Evolutionary conservation across 495 filamentous ascomycete species (phyloP).

Genomic region (Penicillium robsamsonii): DNA sequence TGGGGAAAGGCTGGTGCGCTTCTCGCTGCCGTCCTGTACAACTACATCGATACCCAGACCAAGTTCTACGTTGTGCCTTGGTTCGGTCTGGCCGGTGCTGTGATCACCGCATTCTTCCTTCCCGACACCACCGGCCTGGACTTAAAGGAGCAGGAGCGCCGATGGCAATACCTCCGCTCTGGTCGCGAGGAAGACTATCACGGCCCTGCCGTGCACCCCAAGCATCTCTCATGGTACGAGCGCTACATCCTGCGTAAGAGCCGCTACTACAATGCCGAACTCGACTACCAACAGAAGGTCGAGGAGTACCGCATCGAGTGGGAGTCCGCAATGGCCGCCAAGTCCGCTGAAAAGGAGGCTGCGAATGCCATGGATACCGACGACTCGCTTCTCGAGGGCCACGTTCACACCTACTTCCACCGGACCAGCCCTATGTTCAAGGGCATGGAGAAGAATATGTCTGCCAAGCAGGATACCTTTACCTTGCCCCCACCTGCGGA

Average conservation of each 20-base stretch:
- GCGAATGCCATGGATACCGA: constrained; percentile 37
- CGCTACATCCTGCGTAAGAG: constrained; percentile 60
- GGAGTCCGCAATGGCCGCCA: constrained; percentile 53
- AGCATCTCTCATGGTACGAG: constrained; percentile 83
- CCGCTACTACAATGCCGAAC: constrained; percentile 74
- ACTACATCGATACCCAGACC: constrained; percentile 73
- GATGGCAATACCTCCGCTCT: constrained; percentile 74
- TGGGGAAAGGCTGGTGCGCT: constrained; percentile 82
- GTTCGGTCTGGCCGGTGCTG: constrained; percentile 81
- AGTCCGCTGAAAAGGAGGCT: constrained; percentile 45
- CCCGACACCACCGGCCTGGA: constrained; percentile 92
- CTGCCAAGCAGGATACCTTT: constrained; percentile 38
- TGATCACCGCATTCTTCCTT: constrained; percentile 76
- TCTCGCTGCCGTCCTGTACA: constrained; percentile 78
- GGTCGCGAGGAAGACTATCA: constrained; percentile 79
- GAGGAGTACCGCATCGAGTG: constrained; percentile 72
- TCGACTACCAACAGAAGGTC: constrained; percentile 76
- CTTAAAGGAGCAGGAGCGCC: constrained; percentile 89
- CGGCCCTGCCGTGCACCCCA: constrained; percentile 80
- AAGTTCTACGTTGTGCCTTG: constrained; percentile 89
- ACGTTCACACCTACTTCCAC: constrained; percentile 50
- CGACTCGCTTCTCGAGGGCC: constrained; percentile 43
- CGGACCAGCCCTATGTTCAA: constrained; percentile 52
- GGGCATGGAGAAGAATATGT: constrained; percentile 38
- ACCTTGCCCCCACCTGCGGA: constrained; percentile 43